phyloP scores from a whole-genome alignment of 2,329 filamentous ascomycete genomes.

The Cryphonectria nitschkei region DNA sequence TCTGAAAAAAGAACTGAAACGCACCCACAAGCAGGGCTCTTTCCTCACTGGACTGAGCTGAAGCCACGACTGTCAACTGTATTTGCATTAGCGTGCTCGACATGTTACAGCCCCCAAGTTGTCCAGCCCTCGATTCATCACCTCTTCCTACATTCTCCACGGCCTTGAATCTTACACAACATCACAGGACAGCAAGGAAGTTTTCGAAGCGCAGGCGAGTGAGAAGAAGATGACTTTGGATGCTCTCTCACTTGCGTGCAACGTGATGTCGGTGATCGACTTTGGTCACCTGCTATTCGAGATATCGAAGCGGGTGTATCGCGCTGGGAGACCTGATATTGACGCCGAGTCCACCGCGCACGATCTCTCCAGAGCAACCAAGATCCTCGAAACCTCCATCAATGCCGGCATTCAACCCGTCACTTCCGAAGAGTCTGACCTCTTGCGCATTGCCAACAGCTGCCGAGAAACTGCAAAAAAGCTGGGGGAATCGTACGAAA shows the following conservation, averaged over 20 bases:
- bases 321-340: neutral
- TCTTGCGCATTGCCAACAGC: neutral
- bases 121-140: neutral
- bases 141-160: neutral
- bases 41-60: too few relatives aligned
- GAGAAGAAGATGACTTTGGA: neutral
- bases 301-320: neutral
- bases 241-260: neutral
- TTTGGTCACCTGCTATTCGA: neutral
- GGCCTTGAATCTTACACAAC: neutral
- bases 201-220: neutral
- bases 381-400: neutral
- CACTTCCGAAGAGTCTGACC: neutral
- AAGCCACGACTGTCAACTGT: too few relatives aligned
- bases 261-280: neutral
- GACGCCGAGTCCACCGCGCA: neutral
- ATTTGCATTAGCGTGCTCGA: too few relatives aligned
- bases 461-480: neutral
- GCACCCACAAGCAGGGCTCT: too few relatives aligned
- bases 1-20: too few relatives aligned
- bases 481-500: neutral
- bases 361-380: neutral
- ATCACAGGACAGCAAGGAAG: neutral
- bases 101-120: neutral
- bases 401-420: neutral